Percentiles rank a stretch among this genome's conserved stretches.
These are phyloP conservation scores for Zymoseptoria ardabiliae DNA, from an alignment of 2,329 filamentous ascomycete species.

Conservation along the genomic window DNA sequence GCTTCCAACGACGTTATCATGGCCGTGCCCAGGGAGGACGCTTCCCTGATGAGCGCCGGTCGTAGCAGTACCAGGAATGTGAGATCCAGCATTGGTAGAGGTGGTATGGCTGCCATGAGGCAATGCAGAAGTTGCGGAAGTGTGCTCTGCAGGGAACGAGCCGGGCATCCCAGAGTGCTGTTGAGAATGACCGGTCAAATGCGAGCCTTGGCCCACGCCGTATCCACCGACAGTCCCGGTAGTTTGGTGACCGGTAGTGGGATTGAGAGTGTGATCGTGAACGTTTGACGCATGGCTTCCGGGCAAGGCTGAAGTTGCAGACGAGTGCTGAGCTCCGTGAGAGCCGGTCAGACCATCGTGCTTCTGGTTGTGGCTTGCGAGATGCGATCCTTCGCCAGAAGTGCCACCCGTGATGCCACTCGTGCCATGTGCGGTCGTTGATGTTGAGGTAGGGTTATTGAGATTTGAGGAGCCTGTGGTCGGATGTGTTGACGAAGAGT, in stretches of 20 bases:
- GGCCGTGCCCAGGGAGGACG: neutral
- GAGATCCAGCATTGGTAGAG: neutral
- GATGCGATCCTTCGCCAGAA: neutral
- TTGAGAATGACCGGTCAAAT: neutral
- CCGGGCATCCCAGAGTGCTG: neutral
- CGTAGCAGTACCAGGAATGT: neutral
- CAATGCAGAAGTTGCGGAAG: neutral
- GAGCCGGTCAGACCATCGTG: neutral
- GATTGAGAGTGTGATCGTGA: neutral
- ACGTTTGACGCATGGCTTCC: neutral
- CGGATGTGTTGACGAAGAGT: neutral
- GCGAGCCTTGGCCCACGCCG: neutral
- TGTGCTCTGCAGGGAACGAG: neutral
- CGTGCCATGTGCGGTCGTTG: neutral
- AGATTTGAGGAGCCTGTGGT: neutral
- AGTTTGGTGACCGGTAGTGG: neutral
- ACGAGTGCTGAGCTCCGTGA: neutral
- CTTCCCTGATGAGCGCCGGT: neutral
- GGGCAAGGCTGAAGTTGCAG: neutral
- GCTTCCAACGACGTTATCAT: neutral
- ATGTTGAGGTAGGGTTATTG: neutral
- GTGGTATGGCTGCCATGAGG: neutral
- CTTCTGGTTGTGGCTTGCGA: neutral
- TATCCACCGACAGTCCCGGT: neutral
- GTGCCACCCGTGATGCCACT: neutral